These are phyloP conservation scores for Oemleria cerasiformis DNA, from an alignment of 306 rosid genomes.

Conservation along the genomic window DNA sequence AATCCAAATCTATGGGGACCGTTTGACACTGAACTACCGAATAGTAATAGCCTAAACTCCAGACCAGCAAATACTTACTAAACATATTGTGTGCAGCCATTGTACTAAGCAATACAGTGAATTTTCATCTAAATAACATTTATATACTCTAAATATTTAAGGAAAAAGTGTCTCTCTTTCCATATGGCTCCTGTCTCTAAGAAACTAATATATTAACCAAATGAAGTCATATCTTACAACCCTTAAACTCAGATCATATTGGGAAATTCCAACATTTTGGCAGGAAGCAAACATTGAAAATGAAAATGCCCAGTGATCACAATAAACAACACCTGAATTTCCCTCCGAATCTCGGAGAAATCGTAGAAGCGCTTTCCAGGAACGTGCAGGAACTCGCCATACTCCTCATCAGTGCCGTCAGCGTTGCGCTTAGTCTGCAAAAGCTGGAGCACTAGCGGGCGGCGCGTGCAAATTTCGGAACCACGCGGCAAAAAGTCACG, in stretches of 20 bases:
- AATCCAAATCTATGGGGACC: not conserved
- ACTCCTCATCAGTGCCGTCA: conserved; percentile 69
- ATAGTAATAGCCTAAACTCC: not conserved
- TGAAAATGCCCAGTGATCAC: not conserved
- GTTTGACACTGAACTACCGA: not conserved
- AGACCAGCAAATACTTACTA: not conserved
- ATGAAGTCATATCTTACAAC: not conserved
- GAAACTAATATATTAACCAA: not conserved
- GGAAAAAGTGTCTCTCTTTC: not conserved
- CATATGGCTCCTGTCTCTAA: not conserved
- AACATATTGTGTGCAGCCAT: not conserved
- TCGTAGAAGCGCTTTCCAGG: conserved; percentile 70
- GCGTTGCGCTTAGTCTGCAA: conserved; percentile 64
- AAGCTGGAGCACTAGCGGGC: conserved; percentile 94
- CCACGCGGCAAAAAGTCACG: conserved; percentile 97
- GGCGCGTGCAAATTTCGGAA: conserved; percentile 83
- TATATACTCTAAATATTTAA: not conserved
- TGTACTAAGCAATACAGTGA: not conserved
- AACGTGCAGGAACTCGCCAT: conserved; percentile 92
- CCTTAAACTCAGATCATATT: conserved; percentile 6
- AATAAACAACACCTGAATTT: conserved; percentile 64
- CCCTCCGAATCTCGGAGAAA: conserved; percentile 85
- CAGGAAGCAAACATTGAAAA: not conserved
- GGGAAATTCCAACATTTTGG: not conserved
- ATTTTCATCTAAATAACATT: not conserved